Evolutionary conservation across 2,329 filamentous ascomycete species (phyloP).

Genomic region (Aschersonia sp.): DNA sequence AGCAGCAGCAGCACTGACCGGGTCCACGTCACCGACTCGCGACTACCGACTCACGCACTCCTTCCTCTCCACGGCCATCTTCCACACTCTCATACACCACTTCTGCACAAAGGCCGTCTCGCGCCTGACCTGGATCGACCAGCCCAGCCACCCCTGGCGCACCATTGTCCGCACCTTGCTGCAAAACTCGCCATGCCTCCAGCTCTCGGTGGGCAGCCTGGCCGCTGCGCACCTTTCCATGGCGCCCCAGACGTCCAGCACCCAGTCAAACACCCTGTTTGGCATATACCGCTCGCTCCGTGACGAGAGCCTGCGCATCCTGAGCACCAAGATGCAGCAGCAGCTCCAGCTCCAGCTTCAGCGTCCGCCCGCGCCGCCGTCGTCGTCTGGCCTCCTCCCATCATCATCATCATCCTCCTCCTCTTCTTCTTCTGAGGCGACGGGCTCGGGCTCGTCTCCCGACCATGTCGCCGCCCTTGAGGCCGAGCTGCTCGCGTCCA

Average conservation of each 20-base stretch:
- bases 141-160: slow-evolving; percentile 8
- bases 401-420: too few relatives aligned
- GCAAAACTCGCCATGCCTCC: slow-evolving; percentile 6
- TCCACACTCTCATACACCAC: slow-evolving; percentile 6
- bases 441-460: neutral
- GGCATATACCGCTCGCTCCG: slow-evolving; percentile 1
- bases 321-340: slow-evolving; percentile 3
- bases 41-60: neutral
- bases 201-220: slow-evolving; percentile 4
- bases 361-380: too few relatives aligned
- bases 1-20: neutral
- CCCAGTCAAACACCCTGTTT: slow-evolving; percentile 1
- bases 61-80: slow-evolving; percentile 3
- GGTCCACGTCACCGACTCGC: neutral
- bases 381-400: too few relatives aligned
- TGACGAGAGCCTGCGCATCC: slow-evolving; percentile 1
- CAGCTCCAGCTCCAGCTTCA: neutral
- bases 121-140: slow-evolving; percentile 9
- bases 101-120: slow-evolving; percentile 8
- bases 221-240: slow-evolving; percentile 5
- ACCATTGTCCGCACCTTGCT: slow-evolving; percentile 4
- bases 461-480: neutral
- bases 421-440: neutral
- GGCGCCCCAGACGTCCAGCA: neutral
- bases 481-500: slow-evolving; percentile 3